A percentile compares a stretch with the other conserved stretches of the same genome.
These are phyloP conservation scores for Zasmidium angulare DNA, from an alignment of 2,329 filamentous ascomycete genomes.

Conservation along the genomic window DNA sequence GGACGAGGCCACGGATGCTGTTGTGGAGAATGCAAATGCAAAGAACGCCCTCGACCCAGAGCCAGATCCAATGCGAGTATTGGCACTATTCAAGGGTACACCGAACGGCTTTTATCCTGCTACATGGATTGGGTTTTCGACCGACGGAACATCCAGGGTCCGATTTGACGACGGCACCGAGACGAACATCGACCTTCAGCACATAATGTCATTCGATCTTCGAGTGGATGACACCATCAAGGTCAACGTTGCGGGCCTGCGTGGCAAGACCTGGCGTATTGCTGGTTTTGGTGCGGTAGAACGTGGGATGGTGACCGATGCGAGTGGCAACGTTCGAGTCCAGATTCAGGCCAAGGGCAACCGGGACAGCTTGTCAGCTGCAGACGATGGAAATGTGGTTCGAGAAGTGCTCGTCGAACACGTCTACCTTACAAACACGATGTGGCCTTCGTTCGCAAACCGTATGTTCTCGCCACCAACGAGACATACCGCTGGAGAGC, in stretches of 20 bases:
- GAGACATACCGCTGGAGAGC: not conserved
- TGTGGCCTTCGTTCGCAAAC: constrained; percentile 44
- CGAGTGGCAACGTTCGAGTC: constrained; percentile 42
- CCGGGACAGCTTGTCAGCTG: constrained; percentile 36
- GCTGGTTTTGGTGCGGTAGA: constrained; percentile 43
- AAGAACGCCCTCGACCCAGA: too few species aligned
- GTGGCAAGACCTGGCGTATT: constrained; percentile 46
- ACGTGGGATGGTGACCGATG: constrained; percentile 40
- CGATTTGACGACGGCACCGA: constrained; percentile 50
- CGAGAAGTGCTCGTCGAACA: constrained; percentile 41
- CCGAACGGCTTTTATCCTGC: constrained; percentile 58
- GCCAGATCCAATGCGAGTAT: constrained; percentile 55
- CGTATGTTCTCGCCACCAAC: constrained; percentile 35
- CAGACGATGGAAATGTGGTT: constrained; percentile 26
- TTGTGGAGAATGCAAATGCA: not conserved
- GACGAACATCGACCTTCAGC: constrained; percentile 40
- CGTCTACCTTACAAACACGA: constrained; percentile 46
- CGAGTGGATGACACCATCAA: constrained; percentile 47
- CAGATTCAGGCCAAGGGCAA: constrained; percentile 41
- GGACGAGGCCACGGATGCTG: not conserved
- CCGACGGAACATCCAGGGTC: constrained; percentile 45
- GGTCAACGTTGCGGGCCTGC: constrained; percentile 46
- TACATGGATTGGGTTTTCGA: constrained; percentile 53
- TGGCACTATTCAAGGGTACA: constrained; percentile 58
- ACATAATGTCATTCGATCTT: constrained; percentile 46